Evolutionary conservation across 2,329 filamentous ascomycete genomes (phyloP).

Genomic region (Aphanoascus verrucosus): DNA sequence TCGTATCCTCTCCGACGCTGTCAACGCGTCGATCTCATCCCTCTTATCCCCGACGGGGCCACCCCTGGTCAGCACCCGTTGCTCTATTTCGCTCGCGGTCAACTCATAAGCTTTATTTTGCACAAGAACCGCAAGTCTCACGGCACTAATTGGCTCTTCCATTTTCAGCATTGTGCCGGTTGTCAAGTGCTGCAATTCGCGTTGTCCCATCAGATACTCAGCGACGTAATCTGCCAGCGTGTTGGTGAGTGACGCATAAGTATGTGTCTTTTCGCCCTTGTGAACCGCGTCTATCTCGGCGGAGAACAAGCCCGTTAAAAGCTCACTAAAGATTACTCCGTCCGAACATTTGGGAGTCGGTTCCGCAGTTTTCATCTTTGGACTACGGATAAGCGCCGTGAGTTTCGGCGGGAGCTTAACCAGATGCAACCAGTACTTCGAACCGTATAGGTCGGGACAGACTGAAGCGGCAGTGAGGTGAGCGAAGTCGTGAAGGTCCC

Average conservation of each 20-base stretch:
- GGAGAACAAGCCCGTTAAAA: conserved; percentile 6
- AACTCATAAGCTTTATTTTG: conserved; percentile 10
- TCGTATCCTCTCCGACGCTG: neutral
- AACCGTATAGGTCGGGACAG: conserved; percentile 6
- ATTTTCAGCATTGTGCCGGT: conserved; percentile 4
- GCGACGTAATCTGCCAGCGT: conserved; percentile 2
- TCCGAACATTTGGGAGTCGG: conserved; percentile 6
- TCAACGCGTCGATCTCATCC: conserved; percentile 4
- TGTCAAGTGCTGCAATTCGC: conserved; percentile 5
- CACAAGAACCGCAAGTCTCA: conserved; percentile 3
- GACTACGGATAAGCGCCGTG: conserved; percentile 5
- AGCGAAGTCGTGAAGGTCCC: conserved; percentile 10
- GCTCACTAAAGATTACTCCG: conserved; percentile 10
- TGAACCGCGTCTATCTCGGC: neutral
- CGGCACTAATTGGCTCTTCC: neutral
- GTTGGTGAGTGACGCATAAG: conserved; percentile 6
- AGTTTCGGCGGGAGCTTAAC: conserved; percentile 1
- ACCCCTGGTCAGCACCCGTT: conserved; percentile 9
- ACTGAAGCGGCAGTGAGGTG: conserved; percentile 6
- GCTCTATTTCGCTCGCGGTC: conserved; percentile 11
- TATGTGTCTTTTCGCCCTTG: neutral
- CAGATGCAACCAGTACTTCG: conserved; percentile 8
- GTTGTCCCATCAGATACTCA: conserved; percentile 5
- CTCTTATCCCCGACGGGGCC: neutral
- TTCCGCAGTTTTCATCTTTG: conserved; percentile 7